phyloP scores from a whole-genome alignment of 73 alveolate genomes.

The Durusdinium trenchii region DNA sequence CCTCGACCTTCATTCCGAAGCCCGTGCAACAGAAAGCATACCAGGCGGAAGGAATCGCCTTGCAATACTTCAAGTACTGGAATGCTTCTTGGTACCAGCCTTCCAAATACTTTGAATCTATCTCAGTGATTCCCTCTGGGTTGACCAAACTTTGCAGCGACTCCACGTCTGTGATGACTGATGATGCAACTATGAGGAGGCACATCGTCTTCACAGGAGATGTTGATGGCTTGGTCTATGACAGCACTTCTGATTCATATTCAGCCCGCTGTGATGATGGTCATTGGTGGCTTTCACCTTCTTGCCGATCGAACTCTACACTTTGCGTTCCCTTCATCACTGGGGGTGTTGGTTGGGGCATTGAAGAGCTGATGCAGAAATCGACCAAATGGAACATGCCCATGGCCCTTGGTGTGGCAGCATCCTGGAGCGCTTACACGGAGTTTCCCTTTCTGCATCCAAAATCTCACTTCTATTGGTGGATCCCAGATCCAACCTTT shows the following conservation, averaged over 20 bases:
- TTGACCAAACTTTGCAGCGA: too few species aligned
- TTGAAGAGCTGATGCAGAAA: conserved; percentile 48
- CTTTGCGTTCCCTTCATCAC: conserved; percentile 18
- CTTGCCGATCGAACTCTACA: conserved; percentile 2
- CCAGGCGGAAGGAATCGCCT: neutral
- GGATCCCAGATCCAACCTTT: conserved; percentile 49
- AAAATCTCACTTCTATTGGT: conserved; percentile 5
- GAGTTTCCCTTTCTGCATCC: neutral
- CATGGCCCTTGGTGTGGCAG: neutral
- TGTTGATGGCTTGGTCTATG: too few species aligned
- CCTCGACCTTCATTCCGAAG: neutral
- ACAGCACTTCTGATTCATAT: too few species aligned
- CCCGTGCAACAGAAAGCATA: conserved; percentile 19
- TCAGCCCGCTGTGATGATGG: neutral
- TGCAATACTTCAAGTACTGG: conserved; percentile 27
- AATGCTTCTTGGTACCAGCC: neutral
- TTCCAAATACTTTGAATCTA: neutral
- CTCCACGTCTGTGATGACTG: too few species aligned
- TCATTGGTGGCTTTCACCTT: conserved; percentile 28
- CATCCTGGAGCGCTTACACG: neutral
- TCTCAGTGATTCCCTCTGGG: too few species aligned
- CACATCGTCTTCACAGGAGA: too few species aligned
- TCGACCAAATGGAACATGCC: conserved; percentile 24
- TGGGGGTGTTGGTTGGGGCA: conserved; percentile 7
- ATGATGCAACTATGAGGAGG: too few species aligned